Conservation (phyloP, 257 asterid genomes). For the Salvia miltiorrhiza region DNA sequence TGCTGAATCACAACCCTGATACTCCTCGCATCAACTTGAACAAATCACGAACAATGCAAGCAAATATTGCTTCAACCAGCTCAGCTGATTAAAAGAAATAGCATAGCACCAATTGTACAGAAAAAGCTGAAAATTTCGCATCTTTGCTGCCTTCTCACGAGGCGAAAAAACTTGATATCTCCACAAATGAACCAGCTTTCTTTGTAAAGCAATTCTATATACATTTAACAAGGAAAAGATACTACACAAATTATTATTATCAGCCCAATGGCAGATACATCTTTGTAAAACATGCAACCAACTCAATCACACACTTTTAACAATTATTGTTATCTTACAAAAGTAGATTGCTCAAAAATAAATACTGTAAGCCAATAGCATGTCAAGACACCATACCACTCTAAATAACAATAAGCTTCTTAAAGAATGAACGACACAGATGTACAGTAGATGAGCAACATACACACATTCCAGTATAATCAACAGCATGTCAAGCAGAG, state of each 20-base stretch:
- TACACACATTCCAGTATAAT: constrained; percentile 5
- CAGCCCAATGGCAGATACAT: neutral
- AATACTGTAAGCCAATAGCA: neutral
- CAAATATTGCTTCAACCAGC: no score
- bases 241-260: no score
- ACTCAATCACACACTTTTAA: neutral
- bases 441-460: constrained; percentile 9
- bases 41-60: no score
- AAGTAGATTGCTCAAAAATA: neutral
- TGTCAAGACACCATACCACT: neutral
- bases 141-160: neutral
- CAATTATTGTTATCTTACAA: neutral
- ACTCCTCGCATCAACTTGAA: no score
- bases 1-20: no score
- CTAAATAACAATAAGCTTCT: neutral
- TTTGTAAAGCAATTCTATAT: neutral
- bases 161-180: neutral
- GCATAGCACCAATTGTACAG: no score
- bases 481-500: neutral
- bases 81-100: no score
- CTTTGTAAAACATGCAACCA: neutral
- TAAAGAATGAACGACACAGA: constrained; percentile 2
- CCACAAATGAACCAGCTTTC: neutral
- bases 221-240: neutral
- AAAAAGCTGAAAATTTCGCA: neutral